Evolutionary conservation across 768 basidiomycete species (phyloP), one percentile per base, ranked within the genome.

Genomic region (Boletus subcaerulescens): DNA sequence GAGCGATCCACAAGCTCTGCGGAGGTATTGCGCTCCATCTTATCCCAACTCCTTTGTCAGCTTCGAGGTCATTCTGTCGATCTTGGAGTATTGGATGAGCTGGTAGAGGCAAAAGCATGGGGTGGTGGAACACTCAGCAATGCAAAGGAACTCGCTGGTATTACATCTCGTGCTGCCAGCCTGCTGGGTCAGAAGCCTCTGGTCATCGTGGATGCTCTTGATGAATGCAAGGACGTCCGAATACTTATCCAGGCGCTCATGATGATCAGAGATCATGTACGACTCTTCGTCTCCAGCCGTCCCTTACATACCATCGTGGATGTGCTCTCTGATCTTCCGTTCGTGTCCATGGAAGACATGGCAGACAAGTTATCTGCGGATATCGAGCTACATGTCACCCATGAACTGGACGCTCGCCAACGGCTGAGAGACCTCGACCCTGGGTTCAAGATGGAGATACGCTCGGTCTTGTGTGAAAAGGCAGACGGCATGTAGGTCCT

Each of bases 171-270:
- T 15, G 32, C 10, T 1, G 43, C 53, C 1, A 11, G n/a, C 4
- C 12, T 39, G 2, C 20, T 2, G 7, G 8, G 0, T n/a, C 50
- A 29, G 24, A 42, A 29, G 24, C 53, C 50, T 26, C 7, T 52
- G 22, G 38, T 55, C 4, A 5, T 55, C 6, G 49, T 55, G 3
- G 54, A 56, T 52, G 55, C 50, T 5, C 55, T 56, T 13, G 54
- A 56, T 7, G 55, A 56, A 31, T 56, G 50, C 32, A 35, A 42
- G 4, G 45, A 56, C 9, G 17, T 46, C 15, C 29, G 11, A 7
- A n/a, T 8, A 5, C 50, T 56, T 0, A 14, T 55, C 5, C 35
- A 41, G 43, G 42, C 48, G 33, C 54, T 55, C 20, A 45, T 41
- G 29, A 20, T 24, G n/a, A 15, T 55, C 43, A 55, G 12, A 8